Evolutionary conservation across 2,329 filamentous ascomycete genomes (phyloP), one percentile per base, ranked within the genome.

Genomic region (Fusarium ambrosium): DNA sequence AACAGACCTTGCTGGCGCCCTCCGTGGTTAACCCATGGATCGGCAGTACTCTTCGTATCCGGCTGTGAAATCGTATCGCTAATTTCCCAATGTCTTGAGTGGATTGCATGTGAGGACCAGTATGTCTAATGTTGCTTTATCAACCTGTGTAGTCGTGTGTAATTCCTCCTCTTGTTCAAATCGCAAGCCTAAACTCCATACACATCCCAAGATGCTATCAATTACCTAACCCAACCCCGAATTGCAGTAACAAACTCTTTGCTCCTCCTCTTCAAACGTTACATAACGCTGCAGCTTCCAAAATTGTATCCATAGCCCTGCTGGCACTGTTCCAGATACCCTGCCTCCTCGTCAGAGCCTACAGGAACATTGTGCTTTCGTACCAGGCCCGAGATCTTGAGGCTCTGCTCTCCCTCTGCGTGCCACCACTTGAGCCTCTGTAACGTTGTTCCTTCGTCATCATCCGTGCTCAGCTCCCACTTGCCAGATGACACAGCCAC

Each of bases 351-450:
- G 6, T 91, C 90, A 4, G 88, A 88, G 2, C 89, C 91, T 51
- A 87, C 84, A 4, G 85, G 85, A 62, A 85, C 84, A 76, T 89
- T 92, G 75, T 90, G 87, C 75, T 87, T 92, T 77, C 92, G 89
- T 77, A 93, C 91, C 22, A 94, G 85, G 0, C 97, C 97, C 22
- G 89, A 92, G 10, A 98, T 88, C 71, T 89, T 93, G 64, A 99
- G 87, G 58, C 86, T 91, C 84, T 98, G 96, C 76, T 95, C 91
- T 3, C 96, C 97, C 66, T 93, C 92, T 1, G 90, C 91, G 84
- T 99, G 95, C 95, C 96, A 98, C 97, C 97, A 99, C 77, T 90
- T 91, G 73, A 99, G 84, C 73, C 89, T 89, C 85, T 98, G 96
- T 70, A 95, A 86, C 76, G 91, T 85, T 6, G 90, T 91, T 0